Evolutionary conservation across 345 rosid genomes (phyloP).

Genomic region (Aquilaria malaccensis): DNA sequence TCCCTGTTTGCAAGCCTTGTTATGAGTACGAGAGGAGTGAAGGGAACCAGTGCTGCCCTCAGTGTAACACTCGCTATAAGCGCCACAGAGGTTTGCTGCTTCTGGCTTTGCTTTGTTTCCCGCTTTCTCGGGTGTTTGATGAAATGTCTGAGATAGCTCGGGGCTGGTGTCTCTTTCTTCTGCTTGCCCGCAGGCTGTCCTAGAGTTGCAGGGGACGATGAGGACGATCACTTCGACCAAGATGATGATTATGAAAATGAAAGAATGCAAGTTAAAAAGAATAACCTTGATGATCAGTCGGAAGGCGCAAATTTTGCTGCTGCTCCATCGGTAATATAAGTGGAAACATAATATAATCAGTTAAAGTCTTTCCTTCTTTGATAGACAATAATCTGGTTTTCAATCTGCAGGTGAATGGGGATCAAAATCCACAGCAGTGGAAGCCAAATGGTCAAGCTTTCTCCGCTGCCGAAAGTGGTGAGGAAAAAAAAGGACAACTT

Average conservation of each 20-base stretch:
- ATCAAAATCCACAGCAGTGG: constrained; percentile 39
- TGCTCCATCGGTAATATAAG: constrained; percentile 30
- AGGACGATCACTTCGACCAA: constrained; percentile 29
- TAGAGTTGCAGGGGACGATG: constrained; percentile 64
- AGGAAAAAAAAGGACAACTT: background rate
- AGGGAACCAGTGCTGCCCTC: constrained; percentile 86
- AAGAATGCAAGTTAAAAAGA: constrained; percentile 19
- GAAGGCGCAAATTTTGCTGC: constrained; percentile 20
- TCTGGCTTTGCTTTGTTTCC: background rate
- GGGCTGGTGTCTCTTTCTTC: background rate
- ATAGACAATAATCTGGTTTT: background rate
- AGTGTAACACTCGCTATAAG: constrained; percentile 86
- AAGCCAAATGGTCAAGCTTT: constrained; percentile 48
- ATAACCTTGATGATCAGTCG: constrained; percentile 23
- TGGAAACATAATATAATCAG: no score
- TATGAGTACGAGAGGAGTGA: constrained; percentile 88
- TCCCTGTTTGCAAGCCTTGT: constrained; percentile 87
- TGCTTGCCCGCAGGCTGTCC: constrained; percentile 47
- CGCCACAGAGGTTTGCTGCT: constrained; percentile 57
- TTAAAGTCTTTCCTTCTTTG: no score
- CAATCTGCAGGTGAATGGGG: constrained; percentile 62
- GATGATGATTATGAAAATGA: constrained; percentile 66
- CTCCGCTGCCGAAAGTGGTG: constrained; percentile 78
- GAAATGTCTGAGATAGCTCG: background rate
- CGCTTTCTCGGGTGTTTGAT: background rate